phyloP scores from a whole-genome alignment of 129 eudicot genomes.

The Arctium lappa region DNA sequence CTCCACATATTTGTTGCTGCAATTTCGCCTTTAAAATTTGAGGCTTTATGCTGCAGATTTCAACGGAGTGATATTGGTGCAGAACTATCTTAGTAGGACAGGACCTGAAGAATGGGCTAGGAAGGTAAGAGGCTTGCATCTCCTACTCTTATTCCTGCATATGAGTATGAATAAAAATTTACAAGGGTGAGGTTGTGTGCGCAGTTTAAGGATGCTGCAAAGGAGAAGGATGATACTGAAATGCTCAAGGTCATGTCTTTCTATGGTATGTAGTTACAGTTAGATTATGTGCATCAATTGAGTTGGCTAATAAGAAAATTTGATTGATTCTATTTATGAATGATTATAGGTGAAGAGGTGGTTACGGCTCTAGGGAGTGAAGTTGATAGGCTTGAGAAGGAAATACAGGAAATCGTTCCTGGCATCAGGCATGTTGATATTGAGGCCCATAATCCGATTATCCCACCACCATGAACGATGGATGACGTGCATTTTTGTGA shows the following conservation, averaged over 20 bases:
- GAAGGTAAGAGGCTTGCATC: constrained; percentile 48
- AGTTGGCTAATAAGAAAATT: not conserved
- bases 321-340: not conserved
- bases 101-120: constrained; percentile 85
- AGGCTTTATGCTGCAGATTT: constrained; percentile 53
- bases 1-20: not conserved
- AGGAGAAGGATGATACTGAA: constrained; percentile 51
- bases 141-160: not conserved
- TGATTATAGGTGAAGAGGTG: constrained; percentile 78
- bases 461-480: constrained; percentile 39
- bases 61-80: constrained; percentile 89
- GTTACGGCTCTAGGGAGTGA: constrained; percentile 96
- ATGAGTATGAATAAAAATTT: not conserved
- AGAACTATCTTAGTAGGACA: constrained; percentile 73
- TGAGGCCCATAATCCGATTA: constrained; percentile 85
- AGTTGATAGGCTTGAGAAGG: constrained; percentile 92
- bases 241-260: constrained; percentile 76
- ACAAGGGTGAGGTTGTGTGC: not conserved
- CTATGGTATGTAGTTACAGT: constrained; percentile 52
- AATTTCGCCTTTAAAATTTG: not conserved
- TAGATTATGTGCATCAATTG: not conserved
- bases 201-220: constrained; percentile 83
- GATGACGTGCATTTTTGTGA: not conserved
- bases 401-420: constrained; percentile 88
- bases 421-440: constrained; percentile 95